These are phyloP conservation scores for Geotrichum bryndzae DNA, from an alignment of 1,139 yeast genomes.

Conservation along the genomic window DNA sequence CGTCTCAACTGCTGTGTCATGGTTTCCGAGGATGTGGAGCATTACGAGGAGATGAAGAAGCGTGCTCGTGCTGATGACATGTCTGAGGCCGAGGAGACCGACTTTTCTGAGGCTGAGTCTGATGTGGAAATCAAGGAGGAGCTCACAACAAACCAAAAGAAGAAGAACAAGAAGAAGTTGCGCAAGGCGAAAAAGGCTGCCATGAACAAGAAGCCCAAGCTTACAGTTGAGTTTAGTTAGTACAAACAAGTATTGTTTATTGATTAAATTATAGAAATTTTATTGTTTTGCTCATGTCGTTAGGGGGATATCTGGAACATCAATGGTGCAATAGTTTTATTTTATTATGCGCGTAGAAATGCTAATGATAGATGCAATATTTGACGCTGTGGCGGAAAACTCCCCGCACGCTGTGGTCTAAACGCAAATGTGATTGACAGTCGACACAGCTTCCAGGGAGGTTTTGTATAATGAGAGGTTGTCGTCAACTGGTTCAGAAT, in stretches of 20 bases:
- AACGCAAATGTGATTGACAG: no score
- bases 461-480: no score
- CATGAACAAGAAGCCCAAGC: slow-evolving; percentile 8
- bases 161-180: slow-evolving; percentile 41
- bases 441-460: no score
- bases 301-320: not conserved
- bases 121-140: slow-evolving; percentile 42
- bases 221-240: slow-evolving; percentile 12
- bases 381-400: not conserved
- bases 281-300: not conserved
- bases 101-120: slow-evolving; percentile 37
- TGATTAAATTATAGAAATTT: not conserved
- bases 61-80: slow-evolving; percentile 40
- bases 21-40: slow-evolving; percentile 74
- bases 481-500: no score
- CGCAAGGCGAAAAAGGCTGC: slow-evolving; percentile 8
- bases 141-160: slow-evolving; percentile 31
- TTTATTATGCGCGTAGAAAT: not conserved
- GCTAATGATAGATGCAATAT: not conserved
- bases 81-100: slow-evolving; percentile 53
- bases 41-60: slow-evolving; percentile 63
- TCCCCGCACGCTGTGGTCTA: not conserved
- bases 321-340: not conserved
- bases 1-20: slow-evolving; percentile 80
- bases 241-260: not conserved